Base-by-base conservation (phyloP, 75 land plant genomes). In the Selaginella tamariscina region DNA sequence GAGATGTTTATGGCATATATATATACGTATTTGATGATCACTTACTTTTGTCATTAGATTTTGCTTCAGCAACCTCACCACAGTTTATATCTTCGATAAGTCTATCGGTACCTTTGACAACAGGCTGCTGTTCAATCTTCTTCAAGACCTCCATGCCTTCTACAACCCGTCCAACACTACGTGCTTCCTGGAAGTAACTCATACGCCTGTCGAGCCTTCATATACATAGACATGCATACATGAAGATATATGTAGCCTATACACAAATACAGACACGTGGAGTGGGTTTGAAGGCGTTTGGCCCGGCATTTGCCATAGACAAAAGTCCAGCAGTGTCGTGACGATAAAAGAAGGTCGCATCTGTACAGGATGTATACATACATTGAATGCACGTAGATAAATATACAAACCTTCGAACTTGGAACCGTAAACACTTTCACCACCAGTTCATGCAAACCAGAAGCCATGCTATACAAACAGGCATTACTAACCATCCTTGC, bases 351-450 rank as follows among this genome's bases (percentile, higher is more conserved):
- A 39, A 39, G 49, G 49, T 5, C 49, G 5, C 49, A 15, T 39
- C 49, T 39, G 15, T 15, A 39, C 11, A 39, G 49, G 11, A 5
- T 5, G 49, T 5, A n/a, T n/a, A n/a, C n/a, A n/a, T n/a, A n/a
- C n/a, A n/a, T n/a, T n/a, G n/a, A n/a, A n/a, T n/a, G n/a, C n/a
- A n/a, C n/a, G n/a, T n/a, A n/a, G n/a, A n/a, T n/a, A n/a, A n/a
- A n/a, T 1, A 39, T 57, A 26, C 65, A 39, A 55, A 91, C 92
- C 93, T 65, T 80, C 70, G 83, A 91, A 95, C 66, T 86, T 86
- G 31, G 82, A 92, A 11, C 82, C 97, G 73, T 88, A 95, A 27
- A 95, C 91, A 74, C 99, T 91, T 68, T 95, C 99, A 9, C 99
- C 99, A 68, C 85, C 85, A 67, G 82, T 87, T 18, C 99, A 96